Evolutionary conservation across 768 basidiomycete species (phyloP).

Genomic region (Hygrocybe coccinea): DNA sequence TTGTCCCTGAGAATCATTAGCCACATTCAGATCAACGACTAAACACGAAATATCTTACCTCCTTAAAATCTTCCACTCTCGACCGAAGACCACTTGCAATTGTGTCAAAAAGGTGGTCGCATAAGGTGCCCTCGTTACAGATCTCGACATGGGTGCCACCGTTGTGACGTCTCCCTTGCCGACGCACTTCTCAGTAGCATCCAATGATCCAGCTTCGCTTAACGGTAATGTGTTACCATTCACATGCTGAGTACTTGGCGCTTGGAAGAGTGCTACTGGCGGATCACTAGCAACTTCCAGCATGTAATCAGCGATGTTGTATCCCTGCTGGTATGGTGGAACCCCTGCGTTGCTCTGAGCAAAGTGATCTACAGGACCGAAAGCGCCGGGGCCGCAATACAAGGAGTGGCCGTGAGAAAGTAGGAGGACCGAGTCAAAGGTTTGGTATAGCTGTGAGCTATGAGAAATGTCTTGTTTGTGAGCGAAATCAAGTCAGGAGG

Average conservation of each 20-base stretch:
- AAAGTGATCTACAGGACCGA: slow-evolving; percentile 67
- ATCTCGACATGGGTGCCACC: neutral
- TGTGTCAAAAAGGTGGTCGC: slow-evolving; percentile 86
- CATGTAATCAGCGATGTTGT: slow-evolving; percentile 90
- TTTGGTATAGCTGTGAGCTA: slow-evolving; percentile 78
- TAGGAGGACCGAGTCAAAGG: slow-evolving; percentile 77
- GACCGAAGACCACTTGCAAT: slow-evolving; percentile 69
- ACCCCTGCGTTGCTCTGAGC: slow-evolving; percentile 37
- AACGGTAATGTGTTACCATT: neutral
- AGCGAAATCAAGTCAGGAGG: neutral
- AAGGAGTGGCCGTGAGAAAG: slow-evolving; percentile 73
- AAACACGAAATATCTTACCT: slow-evolving; percentile 38
- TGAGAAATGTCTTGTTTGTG: neutral
- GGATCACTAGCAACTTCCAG: slow-evolving; percentile 79
- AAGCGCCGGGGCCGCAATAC: slow-evolving; percentile 74
- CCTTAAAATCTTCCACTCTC: slow-evolving; percentile 81
- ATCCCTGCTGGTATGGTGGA: slow-evolving; percentile 64
- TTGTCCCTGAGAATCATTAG: slow-evolving; percentile 56
- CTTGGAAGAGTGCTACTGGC: slow-evolving; percentile 44
- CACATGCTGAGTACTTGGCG: slow-evolving; percentile 5
- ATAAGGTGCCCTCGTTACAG: slow-evolving; percentile 34
- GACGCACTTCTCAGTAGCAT: neutral
- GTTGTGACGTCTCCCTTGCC: neutral
- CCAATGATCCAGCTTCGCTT: neutral
- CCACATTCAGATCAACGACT: neutral